These are phyloP conservation scores for Mortierella sp. DNA, from an alignment of 371 early-diverging fungal species.

Conservation along the genomic window DNA sequence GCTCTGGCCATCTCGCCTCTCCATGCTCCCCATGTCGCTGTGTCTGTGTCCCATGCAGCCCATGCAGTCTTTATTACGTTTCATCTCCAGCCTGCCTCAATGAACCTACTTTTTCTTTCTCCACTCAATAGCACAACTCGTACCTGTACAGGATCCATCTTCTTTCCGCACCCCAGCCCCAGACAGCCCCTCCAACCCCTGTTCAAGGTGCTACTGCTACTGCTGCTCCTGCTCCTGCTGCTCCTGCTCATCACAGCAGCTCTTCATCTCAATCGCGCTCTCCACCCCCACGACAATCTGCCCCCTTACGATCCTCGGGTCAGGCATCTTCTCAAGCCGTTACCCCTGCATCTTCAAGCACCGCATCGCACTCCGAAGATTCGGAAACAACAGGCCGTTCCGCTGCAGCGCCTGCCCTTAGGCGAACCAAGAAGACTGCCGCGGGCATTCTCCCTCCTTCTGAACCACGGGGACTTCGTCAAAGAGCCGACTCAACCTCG, in stretches of 20 bases:
- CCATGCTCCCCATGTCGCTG: too few species aligned
- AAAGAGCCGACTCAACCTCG: constrained; percentile 39
- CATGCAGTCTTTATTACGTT: not conserved
- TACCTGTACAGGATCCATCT: constrained; percentile 43
- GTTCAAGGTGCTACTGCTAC: too few species aligned
- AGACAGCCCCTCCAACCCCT: constrained; percentile 14
- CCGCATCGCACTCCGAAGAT: constrained; percentile 13
- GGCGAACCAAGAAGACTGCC: too few species aligned
- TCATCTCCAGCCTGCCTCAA: not conserved
- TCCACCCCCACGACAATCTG: constrained; percentile 12
- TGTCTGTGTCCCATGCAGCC: not conserved
- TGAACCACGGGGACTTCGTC: constrained; percentile 40
- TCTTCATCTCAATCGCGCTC: constrained; percentile 34
- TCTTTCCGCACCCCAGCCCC: constrained; percentile 39
- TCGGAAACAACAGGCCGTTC: constrained; percentile 33
- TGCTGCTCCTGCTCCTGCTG: constrained; percentile 3
- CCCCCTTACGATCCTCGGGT: constrained; percentile 6
- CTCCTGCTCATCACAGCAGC: constrained; percentile 16
- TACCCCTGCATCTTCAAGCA: constrained; percentile 31
- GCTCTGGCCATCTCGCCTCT: too few species aligned
- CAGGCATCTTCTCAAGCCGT: constrained; percentile 12
- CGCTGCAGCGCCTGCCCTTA: constrained; percentile 15
- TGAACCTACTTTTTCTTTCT: too few species aligned
- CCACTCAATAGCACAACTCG: constrained; percentile 47
- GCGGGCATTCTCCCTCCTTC: constrained; percentile 16